Evolutionary conservation across 371 early-diverging fungal species (phyloP).

Genomic region (Apophysomyces sp.): DNA sequence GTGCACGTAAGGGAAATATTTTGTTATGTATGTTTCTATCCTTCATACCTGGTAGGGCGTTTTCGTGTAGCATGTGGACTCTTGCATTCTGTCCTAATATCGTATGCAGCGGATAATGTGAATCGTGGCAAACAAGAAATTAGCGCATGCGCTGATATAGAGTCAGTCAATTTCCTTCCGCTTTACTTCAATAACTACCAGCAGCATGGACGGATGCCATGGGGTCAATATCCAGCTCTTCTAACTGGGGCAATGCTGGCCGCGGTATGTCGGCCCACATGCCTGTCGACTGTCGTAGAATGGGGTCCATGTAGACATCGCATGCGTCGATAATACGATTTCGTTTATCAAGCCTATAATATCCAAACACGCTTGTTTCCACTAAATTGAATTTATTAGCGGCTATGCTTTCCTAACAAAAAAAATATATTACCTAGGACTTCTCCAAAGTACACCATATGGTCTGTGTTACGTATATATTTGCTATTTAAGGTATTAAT

Average conservation of each 20-base stretch:
- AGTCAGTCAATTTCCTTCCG: no score
- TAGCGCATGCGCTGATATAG: conserved; percentile 38
- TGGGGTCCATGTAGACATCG: conserved; percentile 52
- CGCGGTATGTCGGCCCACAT: conserved; percentile 44
- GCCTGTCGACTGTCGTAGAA: conserved; percentile 35
- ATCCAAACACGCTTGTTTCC: conserved; percentile 56
- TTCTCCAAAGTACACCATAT: conserved; percentile 29
- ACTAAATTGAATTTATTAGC: conserved; percentile 21
- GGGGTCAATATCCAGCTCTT: conserved; percentile 25
- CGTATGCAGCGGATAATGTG: conserved; percentile 16
- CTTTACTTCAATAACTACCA: conserved; percentile 24
- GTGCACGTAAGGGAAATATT: no score
- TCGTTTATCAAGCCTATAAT: conserved; percentile 48
- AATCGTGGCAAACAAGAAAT: conserved; percentile 36
- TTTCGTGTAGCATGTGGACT: conserved; percentile 42
- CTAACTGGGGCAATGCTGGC: conserved; percentile 16
- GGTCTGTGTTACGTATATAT: conserved; percentile 11
- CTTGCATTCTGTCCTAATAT: conserved; percentile 48
- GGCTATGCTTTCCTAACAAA: neutral
- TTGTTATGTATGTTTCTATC: neutral
- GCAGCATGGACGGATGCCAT: conserved; percentile 50
- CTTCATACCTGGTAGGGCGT: conserved; percentile 29
- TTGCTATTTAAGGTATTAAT: conserved; percentile 20
- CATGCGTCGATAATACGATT: conserved; percentile 41
- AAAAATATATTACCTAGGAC: conserved; percentile 26